These are phyloP conservation scores for Aspergillus hortae DNA, from an alignment of 2,329 filamentous ascomycete genomes.

Conservation along the genomic window DNA sequence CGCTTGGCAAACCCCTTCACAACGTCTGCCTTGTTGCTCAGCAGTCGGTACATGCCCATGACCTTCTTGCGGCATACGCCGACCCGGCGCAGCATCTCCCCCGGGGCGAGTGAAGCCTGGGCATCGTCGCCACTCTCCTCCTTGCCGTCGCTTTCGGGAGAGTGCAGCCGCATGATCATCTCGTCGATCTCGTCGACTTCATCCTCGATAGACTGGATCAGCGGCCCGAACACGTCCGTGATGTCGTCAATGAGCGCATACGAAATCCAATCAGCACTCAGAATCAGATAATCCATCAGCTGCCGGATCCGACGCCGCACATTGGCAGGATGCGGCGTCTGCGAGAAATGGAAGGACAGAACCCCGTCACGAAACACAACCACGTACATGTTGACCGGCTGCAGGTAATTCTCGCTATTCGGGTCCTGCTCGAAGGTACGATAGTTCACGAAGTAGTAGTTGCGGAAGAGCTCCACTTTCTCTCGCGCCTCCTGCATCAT, in stretches of 20 bases:
- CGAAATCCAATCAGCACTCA: slow-evolving; percentile 96
- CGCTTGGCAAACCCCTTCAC: slow-evolving; percentile 99
- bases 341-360: slow-evolving; percentile 94
- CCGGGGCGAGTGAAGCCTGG: slow-evolving; percentile 47
- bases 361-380: slow-evolving; percentile 95
- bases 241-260: slow-evolving; percentile 98
- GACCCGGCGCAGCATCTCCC: slow-evolving; percentile 88
- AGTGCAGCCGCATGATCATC: slow-evolving; percentile 78
- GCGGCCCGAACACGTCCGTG: slow-evolving; percentile 88
- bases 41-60: slow-evolving; percentile 86
- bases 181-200: slow-evolving; percentile 98
- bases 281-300: slow-evolving; percentile 85
- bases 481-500: slow-evolving; percentile 96
- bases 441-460: slow-evolving; percentile 99
- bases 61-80: slow-evolving; percentile 96
- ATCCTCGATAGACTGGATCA: slow-evolving; percentile 90
- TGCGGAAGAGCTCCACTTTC: slow-evolving; percentile 94
- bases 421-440: slow-evolving; percentile 95
- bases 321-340: slow-evolving; percentile 93
- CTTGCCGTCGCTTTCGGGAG: slow-evolving; percentile 42
- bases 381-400: slow-evolving; percentile 96
- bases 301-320: slow-evolving; percentile 91
- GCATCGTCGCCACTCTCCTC: slow-evolving; percentile 30
- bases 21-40: slow-evolving; percentile 97
- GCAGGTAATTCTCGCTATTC: slow-evolving; percentile 82